Conservation (phyloP, 2,329 filamentous ascomycete genomes). For the Colletotrichum somersetense region DNA sequence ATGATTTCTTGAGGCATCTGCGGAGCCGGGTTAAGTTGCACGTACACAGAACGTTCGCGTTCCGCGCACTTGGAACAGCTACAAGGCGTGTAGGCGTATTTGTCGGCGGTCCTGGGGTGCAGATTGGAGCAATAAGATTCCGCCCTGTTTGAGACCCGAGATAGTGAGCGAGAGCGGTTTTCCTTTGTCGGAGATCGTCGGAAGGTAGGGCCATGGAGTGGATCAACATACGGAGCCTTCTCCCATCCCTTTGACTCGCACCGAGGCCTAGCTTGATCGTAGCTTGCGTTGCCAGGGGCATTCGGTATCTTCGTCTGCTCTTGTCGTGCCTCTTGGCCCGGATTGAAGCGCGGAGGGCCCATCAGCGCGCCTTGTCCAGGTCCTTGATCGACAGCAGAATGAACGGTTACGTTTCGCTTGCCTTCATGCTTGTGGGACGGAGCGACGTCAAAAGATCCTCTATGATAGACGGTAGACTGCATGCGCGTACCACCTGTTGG, state of each 20-base stretch:
- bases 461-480: neutral
- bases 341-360: neutral
- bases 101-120: neutral
- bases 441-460: neutral
- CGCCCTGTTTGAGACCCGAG: conserved; percentile 1
- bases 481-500: neutral
- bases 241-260: conserved; percentile 23
- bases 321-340: neutral
- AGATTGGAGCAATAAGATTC: conserved; percentile 7
- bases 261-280: neutral
- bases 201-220: conserved; percentile 32
- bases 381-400: neutral
- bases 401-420: neutral
- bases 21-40: neutral
- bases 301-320: neutral
- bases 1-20: neutral
- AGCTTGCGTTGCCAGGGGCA: neutral
- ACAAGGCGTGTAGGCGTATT: conserved; percentile 47
- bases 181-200: conserved; percentile 32
- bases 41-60: conserved; percentile 44
- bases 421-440: neutral
- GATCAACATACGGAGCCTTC: conserved; percentile 14
- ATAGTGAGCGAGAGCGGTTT: neutral
- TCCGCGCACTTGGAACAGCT: conserved; percentile 47
- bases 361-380: neutral